Percentiles rank a stretch among this genome's conserved stretches.
Conservation (phyloP, 768 basidiomycete species). For the Neoboletus subvelutipes region DNA sequence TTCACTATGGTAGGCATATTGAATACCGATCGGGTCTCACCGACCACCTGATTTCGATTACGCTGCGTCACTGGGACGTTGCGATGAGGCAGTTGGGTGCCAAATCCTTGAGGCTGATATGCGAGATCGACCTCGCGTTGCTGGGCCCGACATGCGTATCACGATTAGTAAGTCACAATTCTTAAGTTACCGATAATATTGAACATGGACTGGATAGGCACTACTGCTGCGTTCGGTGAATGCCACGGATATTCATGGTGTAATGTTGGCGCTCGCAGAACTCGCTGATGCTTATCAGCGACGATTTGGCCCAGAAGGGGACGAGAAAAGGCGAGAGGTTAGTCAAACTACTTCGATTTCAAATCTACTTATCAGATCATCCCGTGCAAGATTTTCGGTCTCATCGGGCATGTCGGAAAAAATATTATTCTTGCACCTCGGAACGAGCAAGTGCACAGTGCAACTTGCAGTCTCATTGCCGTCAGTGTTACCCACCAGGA, state of each 20-base stretch:
- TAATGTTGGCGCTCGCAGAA: slow-evolving; percentile 69
- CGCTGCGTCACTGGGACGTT: slow-evolving; percentile 87
- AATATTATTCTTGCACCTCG: slow-evolving; percentile 60
- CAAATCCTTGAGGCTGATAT: slow-evolving; percentile 69
- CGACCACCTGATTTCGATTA: slow-evolving; percentile 70
- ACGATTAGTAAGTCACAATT: slow-evolving; percentile 50
- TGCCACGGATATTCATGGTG: slow-evolving; percentile 74
- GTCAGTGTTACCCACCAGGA: slow-evolving; percentile 60
- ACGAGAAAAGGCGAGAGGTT: slow-evolving; percentile 48
- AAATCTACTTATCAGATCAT: slow-evolving; percentile 2
- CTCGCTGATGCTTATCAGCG: slow-evolving; percentile 59
- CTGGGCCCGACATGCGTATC: slow-evolving; percentile 50
- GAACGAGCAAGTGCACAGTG: slow-evolving; percentile 68
- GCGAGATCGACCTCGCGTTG: slow-evolving; percentile 52
- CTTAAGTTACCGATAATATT: slow-evolving; percentile 10
- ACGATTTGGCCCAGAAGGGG: slow-evolving; percentile 29
- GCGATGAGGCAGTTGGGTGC: slow-evolving; percentile 77
- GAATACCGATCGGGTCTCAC: slow-evolving; percentile 73
- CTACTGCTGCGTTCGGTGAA: slow-evolving; percentile 64
- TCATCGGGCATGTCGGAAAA: slow-evolving; percentile 56
- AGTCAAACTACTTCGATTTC: slow-evolving; percentile 1
- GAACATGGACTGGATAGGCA: slow-evolving; percentile 39
- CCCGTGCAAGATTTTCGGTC: slow-evolving; percentile 58
- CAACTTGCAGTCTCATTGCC: slow-evolving; percentile 71
- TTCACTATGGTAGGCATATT: slow-evolving; percentile 52